These are phyloP conservation scores for Peronospora farinosa DNA, from an alignment of 352 stramenopile species.

Conservation along the genomic window DNA sequence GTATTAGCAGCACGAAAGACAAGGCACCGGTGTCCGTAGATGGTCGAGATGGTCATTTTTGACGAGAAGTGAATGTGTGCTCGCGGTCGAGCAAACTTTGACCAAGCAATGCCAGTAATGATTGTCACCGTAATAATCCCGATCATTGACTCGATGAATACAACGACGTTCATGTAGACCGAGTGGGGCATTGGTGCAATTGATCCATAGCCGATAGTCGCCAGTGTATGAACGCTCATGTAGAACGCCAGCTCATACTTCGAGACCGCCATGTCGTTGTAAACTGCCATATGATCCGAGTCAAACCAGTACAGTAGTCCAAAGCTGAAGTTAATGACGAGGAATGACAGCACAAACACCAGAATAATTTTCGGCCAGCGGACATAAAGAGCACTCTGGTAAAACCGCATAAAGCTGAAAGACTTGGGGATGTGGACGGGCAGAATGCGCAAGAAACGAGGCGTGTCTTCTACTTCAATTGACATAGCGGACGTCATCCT, in stretches of 20 bases:
- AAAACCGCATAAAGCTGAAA: conserved; percentile 75
- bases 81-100: conserved; percentile 72
- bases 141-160: conserved; percentile 71
- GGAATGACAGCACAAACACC: conserved; percentile 63
- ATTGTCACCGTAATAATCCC: conserved; percentile 77
- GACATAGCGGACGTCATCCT: conserved; percentile 41
- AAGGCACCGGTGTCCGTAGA: conserved; percentile 71
- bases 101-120: conserved; percentile 81
- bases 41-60: conserved; percentile 55
- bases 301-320: conserved; percentile 57
- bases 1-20: conserved; percentile 80
- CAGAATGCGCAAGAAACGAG: conserved; percentile 63
- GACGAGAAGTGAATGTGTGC: conserved; percentile 81
- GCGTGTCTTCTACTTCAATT: conserved; percentile 74
- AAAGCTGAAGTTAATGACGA: conserved; percentile 61
- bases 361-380: conserved; percentile 66
- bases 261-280: conserved; percentile 41
- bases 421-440: conserved; percentile 75
- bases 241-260: conserved; percentile 68
- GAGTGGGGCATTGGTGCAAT: conserved; percentile 45
- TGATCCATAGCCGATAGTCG: conserved; percentile 76
- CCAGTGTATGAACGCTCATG: conserved; percentile 79
- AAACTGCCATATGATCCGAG: conserved; percentile 30
- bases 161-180: conserved; percentile 69
- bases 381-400: conserved; percentile 68